Evolutionary conservation across 176 grass and related monocot species (phyloP).

Genomic region (Luzula sylvatica): DNA sequence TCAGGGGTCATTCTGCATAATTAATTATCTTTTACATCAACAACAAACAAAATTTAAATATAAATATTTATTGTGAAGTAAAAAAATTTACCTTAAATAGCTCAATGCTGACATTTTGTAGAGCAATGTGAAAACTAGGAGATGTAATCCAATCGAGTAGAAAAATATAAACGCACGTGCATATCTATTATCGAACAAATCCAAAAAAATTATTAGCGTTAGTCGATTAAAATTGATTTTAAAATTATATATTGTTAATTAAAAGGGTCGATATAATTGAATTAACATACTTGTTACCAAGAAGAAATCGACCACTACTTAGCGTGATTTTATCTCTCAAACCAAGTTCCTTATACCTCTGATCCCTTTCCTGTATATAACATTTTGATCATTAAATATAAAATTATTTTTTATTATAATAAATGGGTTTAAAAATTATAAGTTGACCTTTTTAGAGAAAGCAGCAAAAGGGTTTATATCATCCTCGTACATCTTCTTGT

Average conservation of each 20-base stretch:
- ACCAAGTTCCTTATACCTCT: conserved; percentile 98
- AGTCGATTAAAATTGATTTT: background rate
- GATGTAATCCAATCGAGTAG: conserved; percentile 98
- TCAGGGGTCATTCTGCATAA: conserved; percentile 45
- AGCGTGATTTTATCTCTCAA: conserved; percentile 99
- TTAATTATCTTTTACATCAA: conserved; percentile 14
- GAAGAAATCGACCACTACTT: conserved; percentile 95
- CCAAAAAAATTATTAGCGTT: background rate
- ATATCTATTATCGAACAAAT: conserved; percentile 37
- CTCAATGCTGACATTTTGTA: conserved; percentile 98
- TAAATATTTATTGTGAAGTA: background rate
- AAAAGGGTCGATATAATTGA: conserved; percentile 4
- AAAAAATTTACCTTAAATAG: conserved; percentile 56
- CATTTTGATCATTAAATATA: background rate
- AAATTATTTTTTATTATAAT: background rate
- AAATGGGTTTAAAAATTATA: background rate
- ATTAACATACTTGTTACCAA: conserved; percentile 94
- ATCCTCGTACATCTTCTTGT: conserved; percentile 99
- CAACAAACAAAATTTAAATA: conserved; percentile 11
- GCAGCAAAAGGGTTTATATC: conserved; percentile 99
- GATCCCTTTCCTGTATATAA: conserved; percentile 91
- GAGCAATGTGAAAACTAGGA: conserved; percentile 92
- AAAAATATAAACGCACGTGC: conserved; percentile 97
- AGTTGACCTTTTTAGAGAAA: conserved; percentile 86
- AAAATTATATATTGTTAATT: background rate